Conservation (phyloP, 371 early-diverging fungal genomes). For the Parasitella parasitica region DNA sequence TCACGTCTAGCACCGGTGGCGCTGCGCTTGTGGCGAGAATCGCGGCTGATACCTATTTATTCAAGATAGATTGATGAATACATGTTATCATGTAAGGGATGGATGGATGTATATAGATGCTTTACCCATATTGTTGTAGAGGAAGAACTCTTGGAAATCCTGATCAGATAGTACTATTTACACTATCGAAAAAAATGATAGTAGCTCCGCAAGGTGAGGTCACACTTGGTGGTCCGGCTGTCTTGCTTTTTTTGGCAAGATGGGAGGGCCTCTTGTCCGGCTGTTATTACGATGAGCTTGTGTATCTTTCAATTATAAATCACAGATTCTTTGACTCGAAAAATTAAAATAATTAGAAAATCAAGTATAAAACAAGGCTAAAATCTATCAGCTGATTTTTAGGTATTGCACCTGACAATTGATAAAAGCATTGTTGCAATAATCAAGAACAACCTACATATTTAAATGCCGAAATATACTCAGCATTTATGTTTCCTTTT, state of each 20-base stretch:
- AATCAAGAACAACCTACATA: too few relatives aligned
- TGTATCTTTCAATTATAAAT: too few relatives aligned
- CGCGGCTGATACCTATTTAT: conserved; percentile 90
- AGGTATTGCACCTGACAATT: too few relatives aligned
- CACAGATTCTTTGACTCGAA: too few relatives aligned
- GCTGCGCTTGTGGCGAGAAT: conserved; percentile 98
- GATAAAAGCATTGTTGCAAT: too few relatives aligned
- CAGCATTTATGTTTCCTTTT: too few relatives aligned
- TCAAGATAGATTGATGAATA: background rate
- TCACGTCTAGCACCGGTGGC: conserved; percentile 98
- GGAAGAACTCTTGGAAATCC: conserved; percentile 45
- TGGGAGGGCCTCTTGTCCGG: too few relatives aligned
- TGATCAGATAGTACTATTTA: conserved; percentile 48
- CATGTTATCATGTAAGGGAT: conserved; percentile 6
- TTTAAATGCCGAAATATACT: too few relatives aligned
- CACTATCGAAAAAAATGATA: background rate
- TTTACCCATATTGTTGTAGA: conserved; percentile 31
- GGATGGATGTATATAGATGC: conserved; percentile 12
- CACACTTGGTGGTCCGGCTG: background rate
- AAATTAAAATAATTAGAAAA: too few relatives aligned
- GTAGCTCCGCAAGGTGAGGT: background rate
- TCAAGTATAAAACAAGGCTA: too few relatives aligned
- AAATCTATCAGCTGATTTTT: too few relatives aligned
- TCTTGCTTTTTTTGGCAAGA: background rate
- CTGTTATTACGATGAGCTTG: too few relatives aligned